phyloP scores from a whole-genome alignment of 2,329 filamentous ascomycete species.

The Delphinella strobiligena region DNA sequence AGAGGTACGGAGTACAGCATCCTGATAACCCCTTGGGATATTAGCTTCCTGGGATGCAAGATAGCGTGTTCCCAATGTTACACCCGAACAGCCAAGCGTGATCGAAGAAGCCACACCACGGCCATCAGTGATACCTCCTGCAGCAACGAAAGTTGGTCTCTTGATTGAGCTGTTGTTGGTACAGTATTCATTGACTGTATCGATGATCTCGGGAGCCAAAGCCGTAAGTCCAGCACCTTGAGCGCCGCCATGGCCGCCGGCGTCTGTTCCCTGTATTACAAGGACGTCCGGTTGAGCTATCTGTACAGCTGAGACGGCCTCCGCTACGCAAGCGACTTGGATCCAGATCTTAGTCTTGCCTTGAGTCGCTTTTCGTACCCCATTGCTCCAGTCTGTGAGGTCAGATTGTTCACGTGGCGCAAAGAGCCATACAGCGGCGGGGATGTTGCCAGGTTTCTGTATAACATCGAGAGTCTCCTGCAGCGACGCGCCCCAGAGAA shows the following conservation, averaged over 20 bases:
- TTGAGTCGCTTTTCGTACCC: constrained; percentile 20
- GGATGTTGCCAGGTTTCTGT: constrained; percentile 31
- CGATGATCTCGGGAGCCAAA: constrained; percentile 45
- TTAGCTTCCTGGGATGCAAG: constrained; percentile 39
- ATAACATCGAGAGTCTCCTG: constrained; percentile 40
- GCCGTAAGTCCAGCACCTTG: constrained; percentile 43
- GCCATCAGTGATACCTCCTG: constrained; percentile 45
- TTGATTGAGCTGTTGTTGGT: constrained; percentile 9
- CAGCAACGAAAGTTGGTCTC: constrained; percentile 32
- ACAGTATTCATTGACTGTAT: constrained; percentile 26
- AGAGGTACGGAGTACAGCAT: constrained; percentile 31
- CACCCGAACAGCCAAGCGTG: constrained; percentile 39
- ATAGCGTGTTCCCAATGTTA: constrained; percentile 52
- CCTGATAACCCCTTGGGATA: constrained; percentile 32
- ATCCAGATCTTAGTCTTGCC: constrained; percentile 40
- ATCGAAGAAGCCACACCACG: constrained; percentile 42
- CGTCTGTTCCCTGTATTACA: constrained; percentile 51
- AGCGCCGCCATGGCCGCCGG: constrained; percentile 51
- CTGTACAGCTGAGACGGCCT: constrained; percentile 37
- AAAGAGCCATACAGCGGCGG: constrained; percentile 56
- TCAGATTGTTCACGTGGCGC: constrained; percentile 38
- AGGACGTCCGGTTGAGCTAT: constrained; percentile 43
- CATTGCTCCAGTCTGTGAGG: constrained; percentile 20
- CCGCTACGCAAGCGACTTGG: constrained; percentile 48
- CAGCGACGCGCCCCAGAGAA: constrained; percentile 35